Evolutionary conservation across 2,329 filamentous ascomycete species (phyloP).

Genomic region (Aspergillus piperis): DNA sequence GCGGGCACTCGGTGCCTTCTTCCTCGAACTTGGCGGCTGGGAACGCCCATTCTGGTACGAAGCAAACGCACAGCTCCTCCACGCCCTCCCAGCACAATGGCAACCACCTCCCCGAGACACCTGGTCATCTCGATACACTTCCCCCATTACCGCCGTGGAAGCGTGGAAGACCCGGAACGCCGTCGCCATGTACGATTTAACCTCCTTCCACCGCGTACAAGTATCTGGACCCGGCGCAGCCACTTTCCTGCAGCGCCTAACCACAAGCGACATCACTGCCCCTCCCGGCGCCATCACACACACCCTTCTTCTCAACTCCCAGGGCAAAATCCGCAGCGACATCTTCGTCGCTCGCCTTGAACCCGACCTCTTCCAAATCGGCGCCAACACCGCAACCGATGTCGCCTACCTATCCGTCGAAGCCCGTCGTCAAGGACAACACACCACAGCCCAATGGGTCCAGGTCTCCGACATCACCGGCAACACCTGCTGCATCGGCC

Average conservation of each 20-base stretch:
- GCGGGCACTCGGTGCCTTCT: slow-evolving; percentile 53
- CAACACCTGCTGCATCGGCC: slow-evolving; percentile 61
- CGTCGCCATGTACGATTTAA: slow-evolving; percentile 65
- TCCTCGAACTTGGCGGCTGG: slow-evolving; percentile 62
- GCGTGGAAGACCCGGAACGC: slow-evolving; percentile 66
- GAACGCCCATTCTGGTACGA: slow-evolving; percentile 66
- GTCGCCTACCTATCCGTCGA: slow-evolving; percentile 57
- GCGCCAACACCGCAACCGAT: slow-evolving; percentile 59
- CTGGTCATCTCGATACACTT: slow-evolving; percentile 61
- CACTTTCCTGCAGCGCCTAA: slow-evolving; percentile 56
- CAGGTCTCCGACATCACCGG: slow-evolving; percentile 62
- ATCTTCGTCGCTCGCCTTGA: slow-evolving; percentile 58
- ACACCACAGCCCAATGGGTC: slow-evolving; percentile 45
- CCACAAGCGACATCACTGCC: slow-evolving; percentile 41
- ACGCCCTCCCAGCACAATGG: slow-evolving; percentile 57
- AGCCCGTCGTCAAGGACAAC: slow-evolving; percentile 51
- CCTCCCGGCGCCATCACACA: slow-evolving; percentile 56
- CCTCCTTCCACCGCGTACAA: slow-evolving; percentile 60
- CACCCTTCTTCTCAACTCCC: slow-evolving; percentile 56
- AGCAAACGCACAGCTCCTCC: slow-evolving; percentile 55
- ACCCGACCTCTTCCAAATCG: slow-evolving; percentile 52
- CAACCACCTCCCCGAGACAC: slow-evolving; percentile 57
- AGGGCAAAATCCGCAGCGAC: slow-evolving; percentile 59
- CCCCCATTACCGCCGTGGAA: slow-evolving; percentile 60
- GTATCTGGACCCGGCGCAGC: slow-evolving; percentile 60